Evolutionary conservation across 2,329 filamentous ascomycete genomes (phyloP).

Genomic region (Aspergillus ochraceoroseus): DNA sequence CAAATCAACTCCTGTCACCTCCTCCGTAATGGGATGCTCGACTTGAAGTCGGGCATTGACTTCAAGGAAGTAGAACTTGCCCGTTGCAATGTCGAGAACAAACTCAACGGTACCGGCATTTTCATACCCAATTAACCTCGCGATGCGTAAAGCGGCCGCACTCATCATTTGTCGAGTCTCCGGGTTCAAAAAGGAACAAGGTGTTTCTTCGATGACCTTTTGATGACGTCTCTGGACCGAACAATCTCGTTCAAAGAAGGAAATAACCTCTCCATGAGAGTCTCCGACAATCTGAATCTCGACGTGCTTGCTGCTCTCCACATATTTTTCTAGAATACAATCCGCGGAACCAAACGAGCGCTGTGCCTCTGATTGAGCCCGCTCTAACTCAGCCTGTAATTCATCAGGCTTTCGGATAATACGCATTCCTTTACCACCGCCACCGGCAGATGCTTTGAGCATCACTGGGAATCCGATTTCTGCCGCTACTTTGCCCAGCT

Average conservation of each 20-base stretch:
- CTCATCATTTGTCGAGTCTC: conserved; percentile 35
- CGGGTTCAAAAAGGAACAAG: conserved; percentile 33
- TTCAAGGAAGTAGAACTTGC: conserved; percentile 47
- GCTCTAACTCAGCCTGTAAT: conserved; percentile 2
- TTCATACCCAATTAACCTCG: conserved; percentile 37
- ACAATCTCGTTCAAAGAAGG: conserved; percentile 46
- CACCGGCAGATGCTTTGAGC: conserved; percentile 8
- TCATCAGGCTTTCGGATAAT: not conserved
- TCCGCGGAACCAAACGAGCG: conserved; percentile 16
- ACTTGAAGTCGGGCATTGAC: conserved; percentile 50
- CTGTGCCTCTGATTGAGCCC: not conserved
- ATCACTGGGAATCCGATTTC: conserved; percentile 5
- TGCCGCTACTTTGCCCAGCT: not conserved
- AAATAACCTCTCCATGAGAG: conserved; percentile 35
- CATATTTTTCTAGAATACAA: conserved; percentile 44
- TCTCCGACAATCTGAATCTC: conserved; percentile 47
- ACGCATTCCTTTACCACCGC: conserved; percentile 5
- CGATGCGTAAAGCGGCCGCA: conserved; percentile 37
- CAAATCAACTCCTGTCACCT: conserved; percentile 36
- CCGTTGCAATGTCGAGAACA: conserved; percentile 39
- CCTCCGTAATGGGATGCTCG: conserved; percentile 47
- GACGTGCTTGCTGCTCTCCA: conserved; percentile 44
- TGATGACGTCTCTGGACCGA: conserved; percentile 51
- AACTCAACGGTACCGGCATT: conserved; percentile 48
- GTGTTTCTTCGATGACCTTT: conserved; percentile 50